Base-by-base conservation (phyloP, 345 rosid species). In the Cardamine chenopodiifolia region DNA sequence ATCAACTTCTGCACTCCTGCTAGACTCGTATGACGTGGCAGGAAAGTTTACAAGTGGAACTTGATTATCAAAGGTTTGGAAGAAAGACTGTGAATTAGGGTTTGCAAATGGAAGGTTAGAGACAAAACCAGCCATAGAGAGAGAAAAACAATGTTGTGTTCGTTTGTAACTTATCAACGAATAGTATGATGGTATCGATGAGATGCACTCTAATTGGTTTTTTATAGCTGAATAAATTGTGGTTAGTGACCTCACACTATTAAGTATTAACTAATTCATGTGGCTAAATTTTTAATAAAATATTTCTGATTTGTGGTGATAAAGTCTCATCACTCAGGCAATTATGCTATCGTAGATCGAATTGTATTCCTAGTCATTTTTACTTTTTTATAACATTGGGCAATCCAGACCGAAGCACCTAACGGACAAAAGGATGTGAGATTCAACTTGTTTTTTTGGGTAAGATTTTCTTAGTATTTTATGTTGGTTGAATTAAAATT, bases 61-160 rank as follows among this genome's bases (percentile, higher is more conserved):
- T 40, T 8, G 61, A 39, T 37, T 6, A 4, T 40, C 17, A 29
- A 54, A 39, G 31, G 25, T 19, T 56, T 40, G 45, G 32, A 18
- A 44, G 19, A 23, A 52, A 67, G 39, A 34, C 11, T 59, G 29
- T 12, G 62, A 10, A 48, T 8, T 61, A 49, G 22, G 61, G 62
- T 37, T 72, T 72, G 26, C 22, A 26, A 6, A 37, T 9, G 69
- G 62, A 23, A 58, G 22, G 69, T 50, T 49, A 50, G 26, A 25
- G 29, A 61, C 19, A 39, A 17, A 62, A 62, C 31, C 53, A 52
- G 69, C 68, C 76, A 72, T 71, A 12, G 57, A 28, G 6, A 56
- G 19, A 28, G 40, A 35, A 9, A 22, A 52, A 14, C 0, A 23
- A 19, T 56, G 2, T 8, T 39, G 6, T 44, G n/a, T 70, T 57